Evolutionary conservation across 1,139 yeast genomes (phyloP).

Genomic region (Geotrichum siamense): DNA sequence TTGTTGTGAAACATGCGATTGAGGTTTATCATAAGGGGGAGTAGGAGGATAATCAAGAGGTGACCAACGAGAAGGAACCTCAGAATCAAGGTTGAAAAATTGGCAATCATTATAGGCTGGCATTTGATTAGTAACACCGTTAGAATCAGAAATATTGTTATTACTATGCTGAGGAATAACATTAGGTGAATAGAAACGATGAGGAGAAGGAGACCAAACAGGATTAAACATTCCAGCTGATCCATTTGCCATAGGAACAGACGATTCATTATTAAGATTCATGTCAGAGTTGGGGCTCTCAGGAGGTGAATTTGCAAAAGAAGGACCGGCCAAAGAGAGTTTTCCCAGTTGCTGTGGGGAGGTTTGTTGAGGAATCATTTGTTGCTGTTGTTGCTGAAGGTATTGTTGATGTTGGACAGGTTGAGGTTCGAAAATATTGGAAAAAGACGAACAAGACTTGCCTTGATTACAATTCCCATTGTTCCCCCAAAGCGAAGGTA

Average conservation of each 20-base stretch:
- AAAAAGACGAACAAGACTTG: slow-evolving; percentile 7
- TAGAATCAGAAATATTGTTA: slow-evolving; percentile 6
- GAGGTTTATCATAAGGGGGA: slow-evolving; percentile 8
- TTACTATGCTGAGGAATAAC: not conserved
- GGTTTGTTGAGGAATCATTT: slow-evolving; percentile 15
- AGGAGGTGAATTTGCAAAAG: slow-evolving; percentile 9
- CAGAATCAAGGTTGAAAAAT: slow-evolving; percentile 15
- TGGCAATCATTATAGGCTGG: slow-evolving; percentile 12
- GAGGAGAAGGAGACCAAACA: slow-evolving; percentile 6
- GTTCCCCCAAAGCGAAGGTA: slow-evolving; percentile 28
- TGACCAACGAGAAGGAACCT: slow-evolving; percentile 13
- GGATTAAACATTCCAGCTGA: no score
- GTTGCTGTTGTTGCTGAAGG: slow-evolving; percentile 10
- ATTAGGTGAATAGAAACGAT: not conserved
- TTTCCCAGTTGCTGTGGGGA: slow-evolving; percentile 14
- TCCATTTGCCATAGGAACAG: no score
- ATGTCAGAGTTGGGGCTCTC: slow-evolving; percentile 5
- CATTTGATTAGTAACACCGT: not conserved
- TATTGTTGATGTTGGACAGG: slow-evolving; percentile 15
- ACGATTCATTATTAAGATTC: no score
- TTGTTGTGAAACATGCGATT: slow-evolving; percentile 4
- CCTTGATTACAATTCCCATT: slow-evolving; percentile 1
- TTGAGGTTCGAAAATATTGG: slow-evolving; percentile 8
- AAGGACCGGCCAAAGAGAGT: slow-evolving; percentile 17
- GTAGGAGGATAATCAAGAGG: slow-evolving; percentile 14